Evolutionary conservation across 441 rosid genomes (phyloP).

Genomic region (Gossypium gossypioides): DNA sequence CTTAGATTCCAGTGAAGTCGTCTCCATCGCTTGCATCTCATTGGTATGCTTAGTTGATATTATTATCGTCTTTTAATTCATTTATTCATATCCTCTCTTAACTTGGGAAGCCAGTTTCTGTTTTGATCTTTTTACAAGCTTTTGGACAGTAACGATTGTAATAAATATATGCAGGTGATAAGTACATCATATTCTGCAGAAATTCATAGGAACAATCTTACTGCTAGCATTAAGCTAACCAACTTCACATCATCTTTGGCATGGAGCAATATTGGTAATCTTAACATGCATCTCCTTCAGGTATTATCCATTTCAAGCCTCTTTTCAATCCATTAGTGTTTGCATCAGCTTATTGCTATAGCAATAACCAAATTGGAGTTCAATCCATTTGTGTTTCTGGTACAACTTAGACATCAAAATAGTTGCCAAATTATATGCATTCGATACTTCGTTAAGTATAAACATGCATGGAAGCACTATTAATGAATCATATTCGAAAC

Average conservation of each 20-base stretch:
- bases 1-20: constrained; percentile 36
- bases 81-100: neutral
- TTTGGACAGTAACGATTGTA: neutral
- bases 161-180: constrained; percentile 32
- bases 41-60: constrained; percentile 30
- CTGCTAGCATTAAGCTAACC: constrained; percentile 38
- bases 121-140: neutral
- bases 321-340: neutral
- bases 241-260: constrained; percentile 39
- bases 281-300: constrained; percentile 40
- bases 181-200: constrained; percentile 42
- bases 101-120: neutral
- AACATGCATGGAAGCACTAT: neutral
- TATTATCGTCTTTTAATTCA: neutral
- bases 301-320: constrained; percentile 21
- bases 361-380: neutral
- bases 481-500: neutral
- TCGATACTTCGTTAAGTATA: neutral
- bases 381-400: neutral
- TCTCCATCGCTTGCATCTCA: constrained; percentile 60
- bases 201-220: constrained; percentile 39
- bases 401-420: neutral
- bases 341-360: neutral
- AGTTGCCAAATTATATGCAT: neutral
- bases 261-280: constrained; percentile 48